Base-by-base conservation (phyloP, 139 green algal species). In the Coelastrella sp. region DNA sequence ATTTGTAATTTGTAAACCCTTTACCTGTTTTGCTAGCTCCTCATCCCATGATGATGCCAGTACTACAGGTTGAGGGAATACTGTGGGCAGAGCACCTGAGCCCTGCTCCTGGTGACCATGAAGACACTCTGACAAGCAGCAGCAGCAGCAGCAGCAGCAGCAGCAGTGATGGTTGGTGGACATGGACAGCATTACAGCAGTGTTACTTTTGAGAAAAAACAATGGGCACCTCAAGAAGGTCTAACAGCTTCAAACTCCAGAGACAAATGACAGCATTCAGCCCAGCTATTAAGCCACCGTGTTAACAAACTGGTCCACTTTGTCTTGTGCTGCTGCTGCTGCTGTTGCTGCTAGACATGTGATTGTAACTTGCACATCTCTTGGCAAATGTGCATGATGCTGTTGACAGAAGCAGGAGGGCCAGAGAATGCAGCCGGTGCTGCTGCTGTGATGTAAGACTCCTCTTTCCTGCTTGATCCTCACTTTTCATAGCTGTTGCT, bases 11-110 rank as follows among this genome's bases (percentile, higher is more conserved):
- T 35, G 8, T n/a, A 58, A 60, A 10, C 19, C 6, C 81, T 15
- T 24, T 56, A 90, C 85, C 85, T 90, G 73, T 12, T 56, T 72
- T 56, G 85, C 87, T n/a, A 87, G 65, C 9, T 24, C 7, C 17
- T 68, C 35, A 25, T 91, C 87, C 58, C 78, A 91, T 20, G 74
- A 74, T 60, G 59, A 65, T 7, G 87, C 87, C 63, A 91, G 78
- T 35, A 87, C 25, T 6, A 91, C 56, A 27, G 87, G 87, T 81
- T 91, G 87, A 25, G 87, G 87, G 75, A 91, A 91, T 6, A 91
- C 74, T 10, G 87, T 91, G 7, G 87, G 87, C 49, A 86, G 25
- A 8, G 22, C 70, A 49, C 65, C 78, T 25, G 63, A 5, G 11
- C 20, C 35, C 6, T 27, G 63, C 75, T 91, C 87, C 61, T 59